Base-by-base conservation (phyloP, 2,329 filamentous ascomycete genomes). In the Diaporthe helianthi region DNA sequence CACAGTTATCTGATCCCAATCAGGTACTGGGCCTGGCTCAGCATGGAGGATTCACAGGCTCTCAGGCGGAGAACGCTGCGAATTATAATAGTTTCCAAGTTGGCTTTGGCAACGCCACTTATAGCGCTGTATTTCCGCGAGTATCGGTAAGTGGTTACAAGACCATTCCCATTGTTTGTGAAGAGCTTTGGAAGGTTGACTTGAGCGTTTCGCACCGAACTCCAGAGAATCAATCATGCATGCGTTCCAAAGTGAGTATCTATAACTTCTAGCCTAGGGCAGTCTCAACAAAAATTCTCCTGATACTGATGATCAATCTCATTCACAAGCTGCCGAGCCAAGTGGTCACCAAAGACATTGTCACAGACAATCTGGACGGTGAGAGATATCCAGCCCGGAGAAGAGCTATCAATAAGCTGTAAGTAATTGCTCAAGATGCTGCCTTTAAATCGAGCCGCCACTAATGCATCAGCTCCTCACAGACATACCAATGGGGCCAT, bases 401-500 rank as follows among this genome's bases (percentile, higher is more conserved):
- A 61, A 22, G 58, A 61, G 26, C 41, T 61, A 19, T 33, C 58
- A 8, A 61, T 61, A 22, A 61, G 58, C n/a, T 61, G 58, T 61
- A 46, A 29, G 41, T 1, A 9, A n/a, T n/a, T n/a, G n/a, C 6
- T 2, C n/a, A 41, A n/a, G 22, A 19, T 19, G 5, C 36, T 19
- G 38, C 2, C 19, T 19, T 4, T 26, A 26, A 58, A 24, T 15
- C 8, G 22, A 26, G 36, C 19, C 12, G 33, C 22, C 41, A n/a
- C 58, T 61, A 24, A 61, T 13, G 6, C 12, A 47, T 13, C 8
- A 10, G 12, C 12, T 22, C 17, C 4, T 22, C 6, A 12, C 29
- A 61, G 58, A 61, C n/a, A 47, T 61, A 46, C 58, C 58, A 17
- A 61, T 61, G 58, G 58, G 58, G 7, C 58, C 58, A 12, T n/a